These are phyloP conservation scores for Fraxinus excelsior DNA, from an alignment of 257 asterid genomes.

Conservation along the genomic window DNA sequence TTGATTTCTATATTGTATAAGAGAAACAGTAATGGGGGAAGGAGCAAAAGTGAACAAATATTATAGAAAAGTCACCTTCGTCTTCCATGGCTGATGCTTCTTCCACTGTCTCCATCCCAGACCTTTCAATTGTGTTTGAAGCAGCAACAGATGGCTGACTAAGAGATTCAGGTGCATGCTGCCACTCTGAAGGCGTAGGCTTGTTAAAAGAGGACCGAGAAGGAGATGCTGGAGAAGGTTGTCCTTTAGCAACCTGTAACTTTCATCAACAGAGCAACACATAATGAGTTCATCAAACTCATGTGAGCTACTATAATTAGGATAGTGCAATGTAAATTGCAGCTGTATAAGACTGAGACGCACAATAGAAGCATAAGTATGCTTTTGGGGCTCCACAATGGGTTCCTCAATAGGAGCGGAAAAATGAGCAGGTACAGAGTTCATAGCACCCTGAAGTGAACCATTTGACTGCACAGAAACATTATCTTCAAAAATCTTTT, in stretches of 20 bases:
- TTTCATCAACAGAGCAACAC: slow-evolving; percentile 25
- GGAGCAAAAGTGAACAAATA: neutral
- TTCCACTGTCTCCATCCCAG: slow-evolving; percentile 57
- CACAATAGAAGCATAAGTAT: slow-evolving; percentile 98
- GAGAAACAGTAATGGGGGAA: neutral
- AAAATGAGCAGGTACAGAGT: slow-evolving; percentile 55
- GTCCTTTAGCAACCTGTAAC: slow-evolving; percentile 77
- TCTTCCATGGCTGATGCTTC: slow-evolving; percentile 70
- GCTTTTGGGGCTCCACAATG: slow-evolving; percentile 73
- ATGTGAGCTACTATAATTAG: slow-evolving; percentile 1
- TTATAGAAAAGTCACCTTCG: slow-evolving; percentile 52
- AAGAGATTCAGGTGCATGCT: slow-evolving; percentile 54
- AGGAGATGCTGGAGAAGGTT: slow-evolving; percentile 46
- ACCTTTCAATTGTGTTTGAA: slow-evolving; percentile 52
- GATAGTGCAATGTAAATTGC: neutral
- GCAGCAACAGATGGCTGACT: slow-evolving; percentile 52
- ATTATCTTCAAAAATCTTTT: slow-evolving; percentile 55
- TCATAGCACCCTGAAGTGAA: slow-evolving; percentile 61
- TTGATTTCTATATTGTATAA: neutral
- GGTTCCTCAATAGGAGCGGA: slow-evolving; percentile 71
- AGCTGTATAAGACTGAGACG: slow-evolving; percentile 29
- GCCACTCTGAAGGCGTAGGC: slow-evolving; percentile 62
- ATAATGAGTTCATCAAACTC: slow-evolving; percentile 22
- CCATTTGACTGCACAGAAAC: slow-evolving; percentile 69
- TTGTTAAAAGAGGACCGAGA: slow-evolving; percentile 47